Conservation (phyloP, 768 basidiomycete genomes). For the Psilocybe sp. region DNA sequence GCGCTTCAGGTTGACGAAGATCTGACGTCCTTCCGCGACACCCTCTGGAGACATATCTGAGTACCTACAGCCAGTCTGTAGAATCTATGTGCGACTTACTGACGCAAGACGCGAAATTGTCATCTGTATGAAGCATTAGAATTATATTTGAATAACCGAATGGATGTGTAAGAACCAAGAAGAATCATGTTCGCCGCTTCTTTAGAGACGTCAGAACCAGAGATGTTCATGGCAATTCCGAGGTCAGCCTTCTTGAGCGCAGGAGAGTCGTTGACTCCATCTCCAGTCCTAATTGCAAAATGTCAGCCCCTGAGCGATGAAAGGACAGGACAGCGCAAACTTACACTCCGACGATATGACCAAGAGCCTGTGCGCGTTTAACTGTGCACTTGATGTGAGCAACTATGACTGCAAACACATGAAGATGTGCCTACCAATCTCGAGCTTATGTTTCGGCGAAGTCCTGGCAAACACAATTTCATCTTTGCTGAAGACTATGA, state of each 20-base stretch:
- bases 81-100: slow-evolving; percentile 37
- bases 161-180: slow-evolving; percentile 37
- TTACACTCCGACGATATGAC: slow-evolving; percentile 72
- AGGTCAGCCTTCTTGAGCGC: slow-evolving; percentile 71
- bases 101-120: slow-evolving; percentile 72
- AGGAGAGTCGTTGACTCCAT: slow-evolving; percentile 72
- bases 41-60: slow-evolving; percentile 41
- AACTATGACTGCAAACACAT: neutral
- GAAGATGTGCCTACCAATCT: slow-evolving; percentile 48
- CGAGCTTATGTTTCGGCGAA: slow-evolving; percentile 70
- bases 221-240: slow-evolving; percentile 75
- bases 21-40: slow-evolving; percentile 65
- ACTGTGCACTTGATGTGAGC: slow-evolving; percentile 32
- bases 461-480: slow-evolving; percentile 75
- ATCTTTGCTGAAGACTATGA: slow-evolving; percentile 60
- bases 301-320: neutral
- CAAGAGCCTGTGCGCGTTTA: slow-evolving; percentile 67
- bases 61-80: neutral
- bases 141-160: neutral
- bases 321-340: slow-evolving; percentile 17
- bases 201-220: slow-evolving; percentile 72
- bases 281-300: slow-evolving; percentile 49
- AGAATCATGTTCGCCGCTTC: slow-evolving; percentile 77
- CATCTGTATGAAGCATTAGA: slow-evolving; percentile 35
- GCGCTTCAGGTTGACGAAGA: slow-evolving; percentile 68